phyloP scores from a whole-genome alignment of 1,284 basidiomycete species.

The Ganoderma multipileum region DNA sequence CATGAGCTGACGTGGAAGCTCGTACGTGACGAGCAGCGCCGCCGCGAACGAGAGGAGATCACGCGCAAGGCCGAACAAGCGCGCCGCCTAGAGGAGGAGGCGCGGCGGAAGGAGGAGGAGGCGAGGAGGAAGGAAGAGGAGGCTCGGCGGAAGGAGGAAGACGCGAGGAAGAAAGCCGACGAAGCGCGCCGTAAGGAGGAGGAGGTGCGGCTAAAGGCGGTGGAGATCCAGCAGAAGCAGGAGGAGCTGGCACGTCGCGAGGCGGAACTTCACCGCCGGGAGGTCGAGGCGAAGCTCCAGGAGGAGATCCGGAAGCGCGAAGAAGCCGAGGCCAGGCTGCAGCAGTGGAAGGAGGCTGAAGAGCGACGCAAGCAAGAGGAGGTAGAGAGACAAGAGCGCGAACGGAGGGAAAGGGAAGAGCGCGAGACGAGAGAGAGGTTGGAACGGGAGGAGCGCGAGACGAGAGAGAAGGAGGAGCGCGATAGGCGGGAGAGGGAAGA shows the following conservation, averaged over 20 bases:
- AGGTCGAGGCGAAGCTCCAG: slow-evolving; percentile 31
- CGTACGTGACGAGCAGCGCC: slow-evolving; percentile 17
- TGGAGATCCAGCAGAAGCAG: slow-evolving; percentile 32
- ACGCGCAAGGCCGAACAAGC: slow-evolving; percentile 32
- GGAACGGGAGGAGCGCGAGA: slow-evolving; percentile 35
- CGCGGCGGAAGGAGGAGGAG: slow-evolving; percentile 37
- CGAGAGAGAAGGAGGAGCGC: slow-evolving; percentile 19
- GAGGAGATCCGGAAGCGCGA: slow-evolving; percentile 32
- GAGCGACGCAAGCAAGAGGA: slow-evolving; percentile 13
- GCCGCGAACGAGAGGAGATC: slow-evolving; percentile 30
- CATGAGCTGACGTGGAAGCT: slow-evolving; percentile 26
- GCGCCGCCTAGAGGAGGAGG: slow-evolving; percentile 31
- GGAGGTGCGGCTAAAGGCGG: slow-evolving; percentile 33
- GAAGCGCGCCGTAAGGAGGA: slow-evolving; percentile 39
- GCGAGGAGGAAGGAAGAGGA: slow-evolving; percentile 38
- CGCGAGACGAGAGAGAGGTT: slow-evolving; percentile 41
- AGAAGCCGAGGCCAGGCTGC: slow-evolving; percentile 26
- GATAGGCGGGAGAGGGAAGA: slow-evolving; percentile 30
- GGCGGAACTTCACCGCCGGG: slow-evolving; percentile 27
- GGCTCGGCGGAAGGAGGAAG: slow-evolving; percentile 37
- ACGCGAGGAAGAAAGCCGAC: slow-evolving; percentile 39
- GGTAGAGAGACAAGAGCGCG: slow-evolving; percentile 23
- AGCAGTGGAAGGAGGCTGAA: slow-evolving; percentile 31
- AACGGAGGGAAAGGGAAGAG: slow-evolving; percentile 29
- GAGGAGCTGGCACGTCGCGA: slow-evolving; percentile 36